phyloP scores from a whole-genome alignment of 805 yeast genomes.

The Phaffomyces thermotolerans region DNA sequence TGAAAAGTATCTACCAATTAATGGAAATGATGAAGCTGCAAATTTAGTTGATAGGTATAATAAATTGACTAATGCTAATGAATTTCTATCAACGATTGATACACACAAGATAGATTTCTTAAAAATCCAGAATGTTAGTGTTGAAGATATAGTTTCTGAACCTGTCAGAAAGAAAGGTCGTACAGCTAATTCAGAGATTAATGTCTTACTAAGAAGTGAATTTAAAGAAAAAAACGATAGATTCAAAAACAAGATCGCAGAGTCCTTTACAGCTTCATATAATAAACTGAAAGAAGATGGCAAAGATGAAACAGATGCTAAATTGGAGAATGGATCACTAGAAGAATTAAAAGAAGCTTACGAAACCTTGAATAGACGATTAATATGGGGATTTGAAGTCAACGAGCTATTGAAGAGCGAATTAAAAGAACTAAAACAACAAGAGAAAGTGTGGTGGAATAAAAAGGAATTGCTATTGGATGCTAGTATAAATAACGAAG shows the following conservation, averaged over 20 bases:
- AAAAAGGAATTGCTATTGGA: constrained; percentile 38
- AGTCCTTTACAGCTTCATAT: constrained; percentile 5
- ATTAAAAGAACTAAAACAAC: constrained; percentile 24
- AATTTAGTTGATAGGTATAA: not conserved
- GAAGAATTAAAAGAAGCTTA: constrained; percentile 19
- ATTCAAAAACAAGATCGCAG: not conserved
- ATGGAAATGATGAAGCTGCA: not conserved
- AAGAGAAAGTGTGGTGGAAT: constrained; percentile 31
- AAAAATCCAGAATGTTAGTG: constrained; percentile 18
- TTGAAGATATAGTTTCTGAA: constrained; percentile 21
- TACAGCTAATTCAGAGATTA: constrained; percentile 21
- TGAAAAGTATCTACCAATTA: constrained; percentile 4
- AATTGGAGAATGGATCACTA: constrained; percentile 8
- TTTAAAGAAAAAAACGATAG: constrained; percentile 13
- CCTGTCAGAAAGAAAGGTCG: constrained; percentile 22
- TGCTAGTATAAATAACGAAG: constrained; percentile 27
- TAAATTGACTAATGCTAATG: not conserved
- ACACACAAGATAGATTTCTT: constrained; percentile 17
- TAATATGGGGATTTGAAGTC: constrained; percentile 33
- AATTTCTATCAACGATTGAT: constrained; percentile 4
- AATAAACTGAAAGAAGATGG: constrained; percentile 9
- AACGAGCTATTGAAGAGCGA: constrained; percentile 30
- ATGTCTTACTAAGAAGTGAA: constrained; percentile 15
- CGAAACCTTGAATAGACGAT: constrained; percentile 26
- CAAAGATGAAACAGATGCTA: constrained; percentile 15